Evolutionary conservation across 345 rosid genomes (phyloP), one percentile per base, ranked within the genome.

Genomic region (Moricandia moricandioides): DNA sequence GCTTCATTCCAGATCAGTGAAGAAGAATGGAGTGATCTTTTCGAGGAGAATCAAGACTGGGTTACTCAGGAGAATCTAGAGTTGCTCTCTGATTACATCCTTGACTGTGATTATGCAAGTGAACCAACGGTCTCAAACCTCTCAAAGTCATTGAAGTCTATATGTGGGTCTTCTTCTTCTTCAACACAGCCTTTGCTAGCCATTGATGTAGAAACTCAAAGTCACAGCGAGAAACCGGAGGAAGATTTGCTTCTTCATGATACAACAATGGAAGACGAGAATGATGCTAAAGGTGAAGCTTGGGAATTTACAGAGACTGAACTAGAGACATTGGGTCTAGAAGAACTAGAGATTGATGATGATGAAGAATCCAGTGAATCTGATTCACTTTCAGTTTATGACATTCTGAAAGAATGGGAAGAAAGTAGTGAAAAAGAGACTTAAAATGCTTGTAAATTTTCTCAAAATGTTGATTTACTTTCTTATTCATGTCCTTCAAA

Each of bases 1-100:
- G 95, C 92, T n/a, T 87, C 96, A 47, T 94, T 87, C 76, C 93
- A 87, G 80, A 82, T 94, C 55, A 82, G 87, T 47, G 92, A 90
- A 85, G 83, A 73, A 80, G 89, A 90, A 81, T 88, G 98, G 97
- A 85, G 52, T 1, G 84, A 84, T 40, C 72, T 85, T 78, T 88
- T 90, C 27, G 55, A 68, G 69, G 76, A 84, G 70, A 81, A 86
- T 69, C 69, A 51, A 56, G 81, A 79, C 70, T 79, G 78, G 82
- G 52, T 88, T 29, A 56, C 65, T 56, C 71, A 3, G 45, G 88
- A 81, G 29, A 78, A 78, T 79, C 71, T 89, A 65, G 78, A 56
- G 62, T 83, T 79, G 74, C 82, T 91, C 60, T 77, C 81, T 70
- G 82, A 81, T 49, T 82, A 84, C 51, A 85, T 94, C 43, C 30